Evolutionary conservation across 257 asterid genomes (phyloP).

Genomic region (Solanum infundibuliforme): DNA sequence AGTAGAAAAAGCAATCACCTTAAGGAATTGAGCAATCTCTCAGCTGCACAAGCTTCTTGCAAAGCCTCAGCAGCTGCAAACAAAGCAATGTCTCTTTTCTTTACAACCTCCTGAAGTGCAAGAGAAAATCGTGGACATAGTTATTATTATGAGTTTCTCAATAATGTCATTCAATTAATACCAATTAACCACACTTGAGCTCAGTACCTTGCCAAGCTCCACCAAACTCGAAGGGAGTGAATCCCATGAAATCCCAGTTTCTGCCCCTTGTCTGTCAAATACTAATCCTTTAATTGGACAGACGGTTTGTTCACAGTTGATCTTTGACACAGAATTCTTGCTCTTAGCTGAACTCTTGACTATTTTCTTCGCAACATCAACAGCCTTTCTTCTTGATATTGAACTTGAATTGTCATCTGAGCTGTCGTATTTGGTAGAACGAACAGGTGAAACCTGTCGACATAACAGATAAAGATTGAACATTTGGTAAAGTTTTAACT

Average conservation of each 20-base stretch:
- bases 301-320: conserved; percentile 11
- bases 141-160: background rate
- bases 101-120: conserved; percentile 39
- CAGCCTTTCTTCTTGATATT: conserved; percentile 14
- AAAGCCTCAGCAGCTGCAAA: conserved; percentile 65
- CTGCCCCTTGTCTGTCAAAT: conserved; percentile 41
- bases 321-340: conserved; percentile 16
- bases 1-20: conserved; percentile 26
- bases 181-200: background rate
- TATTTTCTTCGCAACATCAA: conserved; percentile 14
- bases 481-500: background rate
- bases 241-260: conserved; percentile 41
- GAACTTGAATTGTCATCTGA: conserved; percentile 48
- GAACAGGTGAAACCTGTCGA: conserved; percentile 55
- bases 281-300: conserved; percentile 22
- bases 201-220: conserved; percentile 60
- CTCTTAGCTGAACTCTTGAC: conserved; percentile 17
- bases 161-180: background rate
- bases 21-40: conserved; percentile 64
- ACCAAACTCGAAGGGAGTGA: conserved; percentile 38
- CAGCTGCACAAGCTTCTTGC: conserved; percentile 76
- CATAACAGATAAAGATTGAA: background rate
- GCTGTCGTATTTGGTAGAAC: conserved; percentile 32
- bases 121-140: background rate
- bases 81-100: conserved; percentile 50